Conservation (phyloP, 2,329 filamentous ascomycete genomes). For the Ophiostoma ulmi region DNA sequence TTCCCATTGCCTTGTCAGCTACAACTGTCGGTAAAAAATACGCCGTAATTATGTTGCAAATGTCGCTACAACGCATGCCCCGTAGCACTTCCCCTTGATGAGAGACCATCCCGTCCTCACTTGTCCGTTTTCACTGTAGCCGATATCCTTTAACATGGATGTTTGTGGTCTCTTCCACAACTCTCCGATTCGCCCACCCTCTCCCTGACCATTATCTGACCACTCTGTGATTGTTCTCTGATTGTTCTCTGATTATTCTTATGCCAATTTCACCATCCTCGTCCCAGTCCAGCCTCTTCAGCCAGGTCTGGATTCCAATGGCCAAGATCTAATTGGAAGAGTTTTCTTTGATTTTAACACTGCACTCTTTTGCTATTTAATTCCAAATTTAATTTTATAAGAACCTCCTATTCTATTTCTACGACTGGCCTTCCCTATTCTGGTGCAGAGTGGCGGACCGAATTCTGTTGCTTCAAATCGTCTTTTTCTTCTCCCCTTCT, state of each 20-base stretch:
- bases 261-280: not conserved
- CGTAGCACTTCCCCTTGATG: not conserved
- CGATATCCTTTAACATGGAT: not conserved
- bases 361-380: not conserved
- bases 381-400: not conserved
- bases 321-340: not conserved
- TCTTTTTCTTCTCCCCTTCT: not conserved
- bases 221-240: too few species aligned
- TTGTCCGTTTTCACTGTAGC: not conserved
- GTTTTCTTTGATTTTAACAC: not conserved
- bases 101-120: too few species aligned
- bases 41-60: not conserved
- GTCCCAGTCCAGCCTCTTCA: too few species aligned
- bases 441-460: not conserved
- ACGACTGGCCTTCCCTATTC: not conserved
- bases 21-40: not conserved
- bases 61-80: not conserved
- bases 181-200: not conserved
- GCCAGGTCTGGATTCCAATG: constrained; percentile 13
- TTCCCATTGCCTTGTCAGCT: too few species aligned
- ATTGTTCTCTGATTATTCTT: not conserved
- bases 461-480: not conserved
- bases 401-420: not conserved
- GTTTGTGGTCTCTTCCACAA: too few species aligned
- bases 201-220: too few species aligned